These are phyloP conservation scores for Phallus indusiatus DNA, from an alignment of 768 basidiomycete species.

Conservation along the genomic window DNA sequence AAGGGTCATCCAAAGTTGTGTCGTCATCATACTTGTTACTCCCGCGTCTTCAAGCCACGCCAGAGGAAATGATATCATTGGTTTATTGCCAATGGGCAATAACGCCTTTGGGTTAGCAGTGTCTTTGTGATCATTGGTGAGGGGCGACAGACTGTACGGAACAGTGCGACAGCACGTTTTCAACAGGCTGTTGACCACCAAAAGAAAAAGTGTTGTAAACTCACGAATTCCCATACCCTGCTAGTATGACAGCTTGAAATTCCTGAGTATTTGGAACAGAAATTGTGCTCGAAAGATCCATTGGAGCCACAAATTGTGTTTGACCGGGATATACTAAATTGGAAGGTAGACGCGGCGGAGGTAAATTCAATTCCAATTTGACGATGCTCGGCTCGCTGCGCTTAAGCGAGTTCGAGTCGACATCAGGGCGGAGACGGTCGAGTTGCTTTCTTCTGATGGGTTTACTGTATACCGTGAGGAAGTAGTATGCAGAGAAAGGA, in stretches of 20 bases:
- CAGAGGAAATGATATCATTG: slow-evolving; percentile 76
- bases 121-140: slow-evolving; percentile 72
- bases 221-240: slow-evolving; percentile 90
- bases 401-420: too few relatives aligned
- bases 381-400: too few relatives aligned
- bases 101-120: slow-evolving; percentile 81
- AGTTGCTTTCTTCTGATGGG: neutral
- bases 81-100: slow-evolving; percentile 78
- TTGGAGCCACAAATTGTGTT: neutral
- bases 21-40: slow-evolving; percentile 50
- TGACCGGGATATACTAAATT: neutral
- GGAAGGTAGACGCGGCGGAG: slow-evolving; percentile 1
- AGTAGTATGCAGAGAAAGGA: neutral
- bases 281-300: slow-evolving; percentile 7
- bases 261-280: slow-evolving; percentile 30
- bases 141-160: slow-evolving; percentile 50
- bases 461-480: neutral
- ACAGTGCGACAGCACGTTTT: slow-evolving; percentile 15
- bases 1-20: slow-evolving; percentile 6
- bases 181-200: neutral
- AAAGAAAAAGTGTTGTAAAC: slow-evolving; percentile 19
- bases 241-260: slow-evolving; percentile 81
- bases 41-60: slow-evolving; percentile 85
- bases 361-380: neutral
- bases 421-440: too few relatives aligned